Base-by-base conservation (phyloP, 495 filamentous ascomycete genomes). In the Jackrogersella minutella region DNA sequence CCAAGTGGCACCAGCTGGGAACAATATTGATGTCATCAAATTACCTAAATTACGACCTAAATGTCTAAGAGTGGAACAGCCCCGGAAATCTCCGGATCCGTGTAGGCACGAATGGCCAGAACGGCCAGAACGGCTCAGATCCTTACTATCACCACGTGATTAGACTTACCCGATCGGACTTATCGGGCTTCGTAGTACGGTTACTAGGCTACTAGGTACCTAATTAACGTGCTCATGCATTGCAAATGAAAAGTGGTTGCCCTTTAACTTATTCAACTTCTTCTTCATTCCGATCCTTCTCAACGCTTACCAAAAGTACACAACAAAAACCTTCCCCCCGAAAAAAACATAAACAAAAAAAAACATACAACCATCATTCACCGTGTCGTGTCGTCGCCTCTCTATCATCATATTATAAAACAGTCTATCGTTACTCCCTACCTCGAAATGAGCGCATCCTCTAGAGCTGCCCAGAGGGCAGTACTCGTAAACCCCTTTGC, bases 401-500 rank as follows among this genome's bases (percentile, higher is more conserved):
- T 39, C 17, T 11, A 6, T 51, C 3, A 30, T 28, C 9, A 52
- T 52, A 24, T 53, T 31, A 24, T 37, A 52, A 56, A 22, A 47
- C 33, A 6, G 3, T 59, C 55, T 4, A 44, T 44, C 28, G 46
- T 47, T 37, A 56, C 19, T 43, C 24, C 43, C 41, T 19, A 26
- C 28, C 46, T 64, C 66, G 71, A 58, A 62, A 88, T 88, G 86
- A 88, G 85, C 80, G 82, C 82, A 71, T 86, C 88, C 37, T 78
- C 87, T 36, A 79, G 79, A 76, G 76, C 86, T 44, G 82, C 87
- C 76, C 81, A 86, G 47, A 80, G 81, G 79, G 86, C 86, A 40
- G 77, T 83, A 58, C 77, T 83, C 43, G 79, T 83, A 68, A 84
- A 84, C 72, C 79, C 85, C 26, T 79, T 90, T 66, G 70, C 61